Evolutionary conservation across 495 filamentous ascomycete species (phyloP), one percentile per base, ranked within the genome.

Genomic region (Neurospora intermedia): DNA sequence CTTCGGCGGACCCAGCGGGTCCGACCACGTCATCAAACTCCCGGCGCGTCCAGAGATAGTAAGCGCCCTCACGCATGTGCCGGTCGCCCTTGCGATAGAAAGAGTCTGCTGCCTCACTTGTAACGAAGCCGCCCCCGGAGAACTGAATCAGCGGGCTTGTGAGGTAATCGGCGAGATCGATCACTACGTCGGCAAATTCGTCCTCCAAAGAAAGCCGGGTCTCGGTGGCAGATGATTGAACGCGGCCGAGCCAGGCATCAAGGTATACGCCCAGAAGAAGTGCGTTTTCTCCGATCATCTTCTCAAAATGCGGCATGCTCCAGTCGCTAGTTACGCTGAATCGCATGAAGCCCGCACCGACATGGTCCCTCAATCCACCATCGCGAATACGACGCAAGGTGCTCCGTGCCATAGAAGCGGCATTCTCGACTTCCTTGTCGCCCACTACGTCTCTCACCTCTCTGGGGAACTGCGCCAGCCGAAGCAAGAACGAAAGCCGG

Each of bases 221-320:
- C 27, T 39, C 48, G 20, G 71, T 66, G 38, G 72, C 43, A 23
- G 86, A 81, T 5, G n/a, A 41, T 43, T 92, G 88, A 72, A 88
- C 85, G 11, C 89, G 90, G 6, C 92, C 82, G 13, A 94, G 86
- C 84, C 93, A 98, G 0, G 92, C 95, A 78, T 98, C 95, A 7
- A 97, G 85, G 78, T 96, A 99, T 31, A 93, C 87, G 74, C 92
- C 88, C 16, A 99, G 82, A 15, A 99, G 88, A 74, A 98, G 91
- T 9, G 92, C 93, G 76, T 99, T 95, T 78, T 98, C 96, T 72
- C 95, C 94, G 4, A 98, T 88, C 93, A 99, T 97, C 86, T 99
- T 99, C 82, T 99, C 96, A 78, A 99, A 99, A 78, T 97, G 94
- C 35, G 96, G 96, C 48, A 99, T 81, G 71, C 88, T 90, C 96